phyloP scores from a whole-genome alignment of 352 stramenopile species.

The Blastocystis sp. region DNA sequence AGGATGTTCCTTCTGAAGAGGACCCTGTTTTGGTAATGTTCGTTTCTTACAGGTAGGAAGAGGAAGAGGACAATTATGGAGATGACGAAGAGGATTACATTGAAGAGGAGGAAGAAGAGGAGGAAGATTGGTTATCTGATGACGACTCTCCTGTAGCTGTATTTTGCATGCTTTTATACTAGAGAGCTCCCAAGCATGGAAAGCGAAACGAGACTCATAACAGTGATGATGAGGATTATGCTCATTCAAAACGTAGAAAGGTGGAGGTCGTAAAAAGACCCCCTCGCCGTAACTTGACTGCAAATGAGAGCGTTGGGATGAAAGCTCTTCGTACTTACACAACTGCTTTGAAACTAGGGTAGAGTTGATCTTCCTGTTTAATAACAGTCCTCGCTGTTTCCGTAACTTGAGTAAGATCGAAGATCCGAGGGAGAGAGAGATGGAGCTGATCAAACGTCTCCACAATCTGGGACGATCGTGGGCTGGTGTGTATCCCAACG shows the following conservation, averaged over 20 bases:
- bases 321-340: slow-evolving; percentile 38
- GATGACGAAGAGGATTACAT: neutral
- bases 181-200: neutral
- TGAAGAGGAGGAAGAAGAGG: slow-evolving; percentile 27
- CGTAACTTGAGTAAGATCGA: slow-evolving; percentile 16
- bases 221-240: slow-evolving; percentile 24
- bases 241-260: neutral
- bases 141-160: neutral
- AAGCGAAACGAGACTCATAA: neutral
- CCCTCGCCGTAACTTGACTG: neutral
- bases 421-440: slow-evolving; percentile 10
- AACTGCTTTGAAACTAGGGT: slow-evolving; percentile 29
- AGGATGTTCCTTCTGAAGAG: neutral
- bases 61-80: neutral
- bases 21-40: neutral
- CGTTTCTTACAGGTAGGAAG: neutral
- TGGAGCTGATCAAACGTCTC: slow-evolving; percentile 37
- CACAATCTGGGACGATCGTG: neutral
- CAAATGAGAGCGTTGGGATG: slow-evolving; percentile 26
- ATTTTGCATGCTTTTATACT: neutral
- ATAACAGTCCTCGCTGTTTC: slow-evolving; percentile 34
- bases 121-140: slow-evolving; percentile 50
- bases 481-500: slow-evolving; percentile 19
- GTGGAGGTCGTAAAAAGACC: slow-evolving; percentile 13
- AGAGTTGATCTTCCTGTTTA: neutral